Evolutionary conservation across 441 rosid genomes (phyloP).

Genomic region (Euphorbia corollata): DNA sequence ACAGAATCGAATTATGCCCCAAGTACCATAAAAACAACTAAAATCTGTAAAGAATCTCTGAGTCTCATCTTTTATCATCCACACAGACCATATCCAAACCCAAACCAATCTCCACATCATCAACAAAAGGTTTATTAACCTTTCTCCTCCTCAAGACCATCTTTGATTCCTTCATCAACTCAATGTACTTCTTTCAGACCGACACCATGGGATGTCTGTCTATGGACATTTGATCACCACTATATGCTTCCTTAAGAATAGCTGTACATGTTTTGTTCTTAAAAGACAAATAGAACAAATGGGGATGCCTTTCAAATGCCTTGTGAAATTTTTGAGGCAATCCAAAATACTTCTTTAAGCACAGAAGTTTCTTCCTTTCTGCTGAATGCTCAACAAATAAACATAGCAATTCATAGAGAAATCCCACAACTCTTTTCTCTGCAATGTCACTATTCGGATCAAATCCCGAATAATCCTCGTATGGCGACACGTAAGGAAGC

Average conservation of each 20-base stretch:
- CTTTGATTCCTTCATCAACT: slow-evolving; percentile 51
- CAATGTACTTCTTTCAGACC: slow-evolving; percentile 52
- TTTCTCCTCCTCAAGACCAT: slow-evolving; percentile 38
- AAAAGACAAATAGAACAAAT: slow-evolving; percentile 64
- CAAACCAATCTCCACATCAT: slow-evolving; percentile 30
- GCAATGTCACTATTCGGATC: slow-evolving; percentile 58
- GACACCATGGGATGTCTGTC: slow-evolving; percentile 55
- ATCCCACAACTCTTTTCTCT: slow-evolving; percentile 76
- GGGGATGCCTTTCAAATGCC: slow-evolving; percentile 86
- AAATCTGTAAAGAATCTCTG: too few relatives aligned
- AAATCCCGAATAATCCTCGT: slow-evolving; percentile 56
- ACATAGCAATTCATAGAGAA: slow-evolving; percentile 73
- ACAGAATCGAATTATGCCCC: too few relatives aligned
- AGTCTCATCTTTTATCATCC: neutral
- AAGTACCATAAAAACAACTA: too few relatives aligned
- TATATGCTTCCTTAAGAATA: slow-evolving; percentile 69
- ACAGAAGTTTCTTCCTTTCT: slow-evolving; percentile 52
- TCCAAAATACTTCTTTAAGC: slow-evolving; percentile 54
- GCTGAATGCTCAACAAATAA: slow-evolving; percentile 81
- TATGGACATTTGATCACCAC: slow-evolving; percentile 33
- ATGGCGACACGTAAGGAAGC: slow-evolving; percentile 67
- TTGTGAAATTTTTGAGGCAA: slow-evolving; percentile 52
- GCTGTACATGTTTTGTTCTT: slow-evolving; percentile 67
- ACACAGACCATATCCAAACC: slow-evolving; percentile 24
- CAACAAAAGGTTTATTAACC: slow-evolving; percentile 12